These are phyloP conservation scores for Penicillium sp. DNA, from an alignment of 2,329 filamentous ascomycete genomes.

Conservation along the genomic window DNA sequence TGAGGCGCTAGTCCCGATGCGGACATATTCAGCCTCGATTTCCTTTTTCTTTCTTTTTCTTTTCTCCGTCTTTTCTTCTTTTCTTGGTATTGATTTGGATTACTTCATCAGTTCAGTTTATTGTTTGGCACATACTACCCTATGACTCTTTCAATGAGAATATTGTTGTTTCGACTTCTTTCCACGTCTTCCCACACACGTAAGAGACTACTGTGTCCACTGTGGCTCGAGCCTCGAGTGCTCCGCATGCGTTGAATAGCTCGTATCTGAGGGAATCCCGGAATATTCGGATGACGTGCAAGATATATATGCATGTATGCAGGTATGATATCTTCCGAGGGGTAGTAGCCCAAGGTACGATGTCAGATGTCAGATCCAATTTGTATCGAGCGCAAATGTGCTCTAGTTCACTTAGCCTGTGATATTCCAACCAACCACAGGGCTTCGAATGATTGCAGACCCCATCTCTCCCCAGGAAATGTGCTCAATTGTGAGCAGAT, in stretches of 20 bases:
- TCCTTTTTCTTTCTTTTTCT: neutral
- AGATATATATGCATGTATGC: neutral
- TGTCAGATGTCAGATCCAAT: neutral
- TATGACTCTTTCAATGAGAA: slow-evolving; percentile 1
- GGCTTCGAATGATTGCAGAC: neutral
- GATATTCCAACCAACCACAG: neutral
- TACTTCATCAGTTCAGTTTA: neutral
- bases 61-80: neutral
- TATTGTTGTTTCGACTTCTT: neutral
- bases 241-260: slow-evolving; percentile 1
- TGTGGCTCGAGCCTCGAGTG: neutral
- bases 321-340: neutral
- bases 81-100: neutral
- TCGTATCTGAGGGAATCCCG: neutral
- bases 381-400: slow-evolving; percentile 11
- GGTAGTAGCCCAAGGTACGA: neutral
- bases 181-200: neutral
- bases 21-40: neutral
- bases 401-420: slow-evolving; percentile 3
- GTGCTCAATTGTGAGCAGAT: slow-evolving; percentile 30
- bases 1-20: slow-evolving; percentile 16
- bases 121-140: slow-evolving; percentile 3
- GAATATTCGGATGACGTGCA: neutral
- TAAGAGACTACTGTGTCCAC: neutral
- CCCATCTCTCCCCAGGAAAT: slow-evolving; percentile 13